Conservation (phyloP, 805 yeast species). For the Candida argentea region DNA sequence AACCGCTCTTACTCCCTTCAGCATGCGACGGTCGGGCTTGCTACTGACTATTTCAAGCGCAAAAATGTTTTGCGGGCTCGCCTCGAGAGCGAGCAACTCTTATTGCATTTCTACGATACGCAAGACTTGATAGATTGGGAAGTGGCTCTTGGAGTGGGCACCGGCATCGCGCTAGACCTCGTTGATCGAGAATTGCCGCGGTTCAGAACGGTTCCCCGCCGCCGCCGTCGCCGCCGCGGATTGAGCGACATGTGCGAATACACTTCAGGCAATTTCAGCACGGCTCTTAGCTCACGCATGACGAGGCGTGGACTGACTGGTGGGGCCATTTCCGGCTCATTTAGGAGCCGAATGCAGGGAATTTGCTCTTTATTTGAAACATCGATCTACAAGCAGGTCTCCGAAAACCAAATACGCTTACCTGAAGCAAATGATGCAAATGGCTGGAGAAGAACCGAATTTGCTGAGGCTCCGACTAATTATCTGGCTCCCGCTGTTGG, state of each 20-base stretch:
- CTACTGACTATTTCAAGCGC: conserved; percentile 71
- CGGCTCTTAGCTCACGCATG: too few species aligned
- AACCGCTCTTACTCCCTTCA: conserved; percentile 72
- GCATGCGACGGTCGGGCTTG: conserved; percentile 74
- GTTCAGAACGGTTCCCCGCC: conserved; percentile 72
- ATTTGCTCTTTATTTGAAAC: too few species aligned
- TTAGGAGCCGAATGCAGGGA: too few species aligned
- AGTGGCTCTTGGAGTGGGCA: conserved; percentile 59
- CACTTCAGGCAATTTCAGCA: conserved; percentile 3
- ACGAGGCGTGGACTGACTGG: too few species aligned
- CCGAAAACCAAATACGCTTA: too few species aligned
- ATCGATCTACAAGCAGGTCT: too few species aligned
- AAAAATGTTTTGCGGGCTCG: conserved; percentile 64
- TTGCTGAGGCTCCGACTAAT: too few species aligned
- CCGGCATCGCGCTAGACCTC: conserved; percentile 71
- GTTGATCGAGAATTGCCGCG: conserved; percentile 62
- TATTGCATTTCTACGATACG: conserved; percentile 52
- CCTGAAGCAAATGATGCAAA: too few species aligned
- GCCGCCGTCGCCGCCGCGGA: conserved; percentile 41
- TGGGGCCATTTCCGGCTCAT: too few species aligned
- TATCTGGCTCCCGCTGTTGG: too few species aligned
- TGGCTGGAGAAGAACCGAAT: too few species aligned
- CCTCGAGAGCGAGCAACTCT: conserved; percentile 73
- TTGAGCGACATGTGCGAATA: conserved; percentile 2
- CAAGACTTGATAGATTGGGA: conserved; percentile 75